Conservation (phyloP, 441 rosid genomes). For the Adansonia rubrostipa region DNA sequence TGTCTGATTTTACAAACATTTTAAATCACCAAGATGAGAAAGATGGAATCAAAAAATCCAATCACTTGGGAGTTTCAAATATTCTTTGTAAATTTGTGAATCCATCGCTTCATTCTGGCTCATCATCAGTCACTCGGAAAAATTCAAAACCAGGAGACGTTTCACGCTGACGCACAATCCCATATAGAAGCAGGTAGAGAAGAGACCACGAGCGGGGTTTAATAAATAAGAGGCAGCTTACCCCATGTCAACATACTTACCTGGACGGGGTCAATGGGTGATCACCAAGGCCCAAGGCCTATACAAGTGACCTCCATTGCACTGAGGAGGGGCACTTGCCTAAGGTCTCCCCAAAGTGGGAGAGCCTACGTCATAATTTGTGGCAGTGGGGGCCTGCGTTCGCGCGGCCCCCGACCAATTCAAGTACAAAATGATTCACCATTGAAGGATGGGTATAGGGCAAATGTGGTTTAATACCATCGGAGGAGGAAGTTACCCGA, state of each 20-base stretch:
- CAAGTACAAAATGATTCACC: not conserved
- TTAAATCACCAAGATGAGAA: not conserved
- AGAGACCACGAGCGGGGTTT: no score
- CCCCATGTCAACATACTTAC: not conserved
- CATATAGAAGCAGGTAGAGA: not conserved
- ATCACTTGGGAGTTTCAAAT: not conserved
- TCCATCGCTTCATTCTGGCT: not conserved
- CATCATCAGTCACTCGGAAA: not conserved
- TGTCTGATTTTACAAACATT: not conserved
- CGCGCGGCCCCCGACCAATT: constrained; percentile 45
- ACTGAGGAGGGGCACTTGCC: not conserved
- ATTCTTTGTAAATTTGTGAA: not conserved
- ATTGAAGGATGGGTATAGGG: no score
- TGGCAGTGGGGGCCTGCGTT: constrained; percentile 53
- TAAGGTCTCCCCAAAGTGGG: constrained; percentile 30
- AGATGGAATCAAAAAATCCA: not conserved
- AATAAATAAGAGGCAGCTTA: not conserved
- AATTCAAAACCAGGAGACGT: not conserved
- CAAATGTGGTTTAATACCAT: no score
- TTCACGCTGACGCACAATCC: not conserved
- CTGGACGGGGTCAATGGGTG: constrained; percentile 20
- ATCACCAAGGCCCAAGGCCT: not conserved
- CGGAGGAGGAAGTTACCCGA: no score
- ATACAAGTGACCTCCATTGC: not conserved
- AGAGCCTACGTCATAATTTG: constrained; percentile 60